Evolutionary conservation across 495 filamentous ascomycete genomes (phyloP).

Genomic region (Podospora pseudoanserina): DNA sequence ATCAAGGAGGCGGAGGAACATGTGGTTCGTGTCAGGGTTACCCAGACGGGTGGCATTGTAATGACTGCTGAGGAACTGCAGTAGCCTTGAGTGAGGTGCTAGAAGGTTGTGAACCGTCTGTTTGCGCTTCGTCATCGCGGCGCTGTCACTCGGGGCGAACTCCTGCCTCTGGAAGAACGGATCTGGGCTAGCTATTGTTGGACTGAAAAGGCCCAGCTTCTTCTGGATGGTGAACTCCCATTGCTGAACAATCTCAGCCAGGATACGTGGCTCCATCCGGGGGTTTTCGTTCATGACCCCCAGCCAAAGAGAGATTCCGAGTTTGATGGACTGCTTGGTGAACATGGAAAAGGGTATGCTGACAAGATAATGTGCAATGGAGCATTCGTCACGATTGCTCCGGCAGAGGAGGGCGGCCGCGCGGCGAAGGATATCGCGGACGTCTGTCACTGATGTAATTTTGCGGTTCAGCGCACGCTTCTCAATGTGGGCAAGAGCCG

Average conservation of each 20-base stretch:
- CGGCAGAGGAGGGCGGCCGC: slow-evolving; percentile 83
- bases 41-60: slow-evolving; percentile 85
- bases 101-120: slow-evolving; percentile 73
- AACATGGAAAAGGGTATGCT: slow-evolving; percentile 88
- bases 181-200: slow-evolving; percentile 70
- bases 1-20: slow-evolving; percentile 75
- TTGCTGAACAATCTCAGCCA: slow-evolving; percentile 76
- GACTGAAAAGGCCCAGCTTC: slow-evolving; percentile 75
- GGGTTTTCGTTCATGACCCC: slow-evolving; percentile 97
- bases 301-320: slow-evolving; percentile 93
- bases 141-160: slow-evolving; percentile 85
- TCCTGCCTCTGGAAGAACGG: slow-evolving; percentile 89
- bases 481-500: slow-evolving; percentile 64
- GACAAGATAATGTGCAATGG: slow-evolving; percentile 80
- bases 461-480: slow-evolving; percentile 60
- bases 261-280: slow-evolving; percentile 72
- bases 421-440: slow-evolving; percentile 73
- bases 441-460: slow-evolving; percentile 64
- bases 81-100: slow-evolving; percentile 76
- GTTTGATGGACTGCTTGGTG: slow-evolving; percentile 89
- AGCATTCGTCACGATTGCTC: slow-evolving; percentile 63
- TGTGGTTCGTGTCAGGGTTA: slow-evolving; percentile 70
- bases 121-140: slow-evolving; percentile 66
- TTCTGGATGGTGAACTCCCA: slow-evolving; percentile 81
- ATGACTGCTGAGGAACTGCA: slow-evolving; percentile 89